Evolutionary conservation across 805 yeast species (phyloP), one percentile per base, ranked within the genome.

Genomic region (Yarrowia porcina): DNA sequence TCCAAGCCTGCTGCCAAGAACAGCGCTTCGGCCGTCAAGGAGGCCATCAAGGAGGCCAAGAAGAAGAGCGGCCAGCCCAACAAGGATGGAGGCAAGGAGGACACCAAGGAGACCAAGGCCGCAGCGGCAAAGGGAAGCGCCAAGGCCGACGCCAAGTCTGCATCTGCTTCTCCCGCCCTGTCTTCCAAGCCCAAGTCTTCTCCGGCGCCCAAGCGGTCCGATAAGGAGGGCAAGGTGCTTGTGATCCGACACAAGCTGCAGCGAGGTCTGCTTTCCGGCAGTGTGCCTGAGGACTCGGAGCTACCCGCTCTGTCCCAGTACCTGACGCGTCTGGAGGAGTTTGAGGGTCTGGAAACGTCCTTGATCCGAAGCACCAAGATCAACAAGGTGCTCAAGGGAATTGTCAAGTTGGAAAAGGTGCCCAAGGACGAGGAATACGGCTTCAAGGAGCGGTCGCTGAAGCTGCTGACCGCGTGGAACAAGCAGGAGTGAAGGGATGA

Each of bases 281-380:
- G 47, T 11, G 61, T 56, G 13, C 61, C 61, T 4, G 61, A 39
- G 5, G 75, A 70, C 13, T 61, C 71, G 60, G 69, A 68, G n/a
- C 64, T 64, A 17, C 61, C 61, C n/a, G 49, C 30, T 2, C 67
- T 70, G 64, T 70, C 74, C 12, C 67, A 68, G 28, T 61, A 67
- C 30, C 63, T 73, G 12, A 61, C 64, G 20, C 67, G 69, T 61
- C 69, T 73, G 23, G 76, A 73, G 64, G 54, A 65, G 25, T 66
- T 71, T 59, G 67, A 67, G 35, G 72, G 70, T 15, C 66, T 73
- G 39, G 73, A 70, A 47, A 30, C 68, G 44, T 59, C 72, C 2
- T 69, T 73, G 42, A 73, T 73, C 35, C 69, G 72, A 21, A 64
- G 66, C 27, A 72, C 76, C 27, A 73, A 73, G 65, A 70, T 73